These are phyloP conservation scores for Thozetella sp. DNA, from an alignment of 495 filamentous ascomycete species.

Conservation along the genomic window DNA sequence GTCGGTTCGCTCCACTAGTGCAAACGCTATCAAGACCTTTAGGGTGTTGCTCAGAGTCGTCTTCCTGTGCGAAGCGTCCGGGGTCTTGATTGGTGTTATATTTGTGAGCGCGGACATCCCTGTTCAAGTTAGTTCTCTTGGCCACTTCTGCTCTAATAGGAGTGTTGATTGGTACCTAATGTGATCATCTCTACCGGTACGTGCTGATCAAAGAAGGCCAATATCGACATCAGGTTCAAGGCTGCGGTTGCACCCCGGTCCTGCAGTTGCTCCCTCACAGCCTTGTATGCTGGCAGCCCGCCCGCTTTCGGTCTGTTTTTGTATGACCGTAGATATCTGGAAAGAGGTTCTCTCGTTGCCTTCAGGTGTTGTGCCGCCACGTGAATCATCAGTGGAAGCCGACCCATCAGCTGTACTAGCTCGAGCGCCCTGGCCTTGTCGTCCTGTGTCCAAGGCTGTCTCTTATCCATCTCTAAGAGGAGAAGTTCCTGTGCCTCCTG, in stretches of 20 bases:
- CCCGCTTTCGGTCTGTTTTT: conserved; percentile 68
- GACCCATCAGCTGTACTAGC: conserved; percentile 69
- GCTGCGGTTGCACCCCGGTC: conserved; percentile 61
- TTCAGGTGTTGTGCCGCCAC: conserved; percentile 76
- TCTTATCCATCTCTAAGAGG: conserved; percentile 55
- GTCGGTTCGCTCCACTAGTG: conserved; percentile 68
- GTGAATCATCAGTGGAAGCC: conserved; percentile 77
- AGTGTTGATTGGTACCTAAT: conserved; percentile 44
- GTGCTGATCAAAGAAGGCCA: conserved; percentile 74
- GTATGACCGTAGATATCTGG: conserved; percentile 70
- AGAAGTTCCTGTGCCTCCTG: conserved; percentile 47
- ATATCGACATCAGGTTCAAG: conserved; percentile 70
- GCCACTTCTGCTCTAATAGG: conserved; percentile 10
- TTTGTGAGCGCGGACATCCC: conserved; percentile 55
- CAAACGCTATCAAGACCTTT: conserved; percentile 68
- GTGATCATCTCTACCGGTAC: conserved; percentile 75
- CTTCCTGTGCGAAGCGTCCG: conserved; percentile 45
- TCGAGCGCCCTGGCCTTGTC: conserved; percentile 65
- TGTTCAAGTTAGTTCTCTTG: conserved; percentile 10
- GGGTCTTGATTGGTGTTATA: conserved; percentile 57
- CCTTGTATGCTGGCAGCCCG: conserved; percentile 64
- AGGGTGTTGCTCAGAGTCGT: conserved; percentile 65
- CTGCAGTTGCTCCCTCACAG: conserved; percentile 71
- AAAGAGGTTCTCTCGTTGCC: conserved; percentile 69
- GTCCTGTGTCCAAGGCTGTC: conserved; percentile 56